Conservation (phyloP, 768 basidiomycete genomes). For the Steccherinum ochraceum region DNA sequence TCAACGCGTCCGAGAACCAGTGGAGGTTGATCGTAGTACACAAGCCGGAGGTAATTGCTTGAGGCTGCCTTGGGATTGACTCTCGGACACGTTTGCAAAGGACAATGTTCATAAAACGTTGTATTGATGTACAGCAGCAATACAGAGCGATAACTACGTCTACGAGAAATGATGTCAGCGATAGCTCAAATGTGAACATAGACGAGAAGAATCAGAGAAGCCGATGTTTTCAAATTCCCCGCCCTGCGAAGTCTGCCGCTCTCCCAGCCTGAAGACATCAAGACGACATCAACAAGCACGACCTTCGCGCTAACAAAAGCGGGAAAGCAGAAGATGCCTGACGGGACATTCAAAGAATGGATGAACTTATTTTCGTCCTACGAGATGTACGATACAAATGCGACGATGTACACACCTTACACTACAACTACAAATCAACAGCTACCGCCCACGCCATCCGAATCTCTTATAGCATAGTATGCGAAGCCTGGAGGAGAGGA, state of each 20-base stretch:
- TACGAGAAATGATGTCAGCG: not conserved
- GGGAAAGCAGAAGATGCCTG: slow-evolving; percentile 27
- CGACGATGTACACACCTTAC: slow-evolving; percentile 8
- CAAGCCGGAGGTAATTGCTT: not conserved
- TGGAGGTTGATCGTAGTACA: slow-evolving; percentile 16
- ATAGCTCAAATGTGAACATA: not conserved
- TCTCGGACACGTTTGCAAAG: not conserved
- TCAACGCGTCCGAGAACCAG: slow-evolving; percentile 3
- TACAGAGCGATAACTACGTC: not conserved
- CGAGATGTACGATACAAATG: not conserved
- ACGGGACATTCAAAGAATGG: slow-evolving; percentile 69
- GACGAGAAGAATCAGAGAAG: slow-evolving; percentile 46
- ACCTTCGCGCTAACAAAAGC: slow-evolving; percentile 29
- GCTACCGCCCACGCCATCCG: not conserved
- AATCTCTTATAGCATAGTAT: not conserved
- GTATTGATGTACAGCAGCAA: not conserved
- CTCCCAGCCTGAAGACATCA: slow-evolving; percentile 38
- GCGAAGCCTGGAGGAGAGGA: not conserved
- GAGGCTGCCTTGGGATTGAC: not conserved
- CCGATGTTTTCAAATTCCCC: slow-evolving; percentile 52
- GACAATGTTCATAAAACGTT: not conserved
- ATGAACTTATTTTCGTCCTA: slow-evolving; percentile 77
- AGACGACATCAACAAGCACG: slow-evolving; percentile 38
- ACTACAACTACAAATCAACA: not conserved
- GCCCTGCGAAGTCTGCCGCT: slow-evolving; percentile 24